Evolutionary conservation across 2,329 filamentous ascomycete species (phyloP).

Genomic region (Botrytis byssoidea): DNA sequence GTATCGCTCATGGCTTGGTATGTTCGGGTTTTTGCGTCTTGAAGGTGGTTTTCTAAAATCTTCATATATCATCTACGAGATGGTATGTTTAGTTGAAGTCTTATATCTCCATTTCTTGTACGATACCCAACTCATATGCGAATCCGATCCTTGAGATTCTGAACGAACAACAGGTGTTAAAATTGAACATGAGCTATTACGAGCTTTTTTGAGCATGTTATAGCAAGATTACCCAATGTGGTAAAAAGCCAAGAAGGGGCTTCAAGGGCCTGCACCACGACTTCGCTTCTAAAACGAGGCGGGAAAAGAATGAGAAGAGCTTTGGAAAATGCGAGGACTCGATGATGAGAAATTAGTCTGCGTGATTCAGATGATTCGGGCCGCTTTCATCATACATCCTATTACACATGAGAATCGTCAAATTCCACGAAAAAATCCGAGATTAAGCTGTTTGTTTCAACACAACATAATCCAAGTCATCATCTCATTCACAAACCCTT

Average conservation of each 20-base stretch:
- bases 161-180: too few relatives aligned
- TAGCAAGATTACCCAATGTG: background rate
- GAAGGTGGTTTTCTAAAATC: too few relatives aligned
- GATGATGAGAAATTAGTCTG: background rate
- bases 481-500: background rate
- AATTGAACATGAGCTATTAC: background rate
- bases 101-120: background rate
- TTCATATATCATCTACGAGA: background rate
- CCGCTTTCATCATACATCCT: background rate
- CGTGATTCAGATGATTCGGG: background rate
- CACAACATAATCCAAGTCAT: background rate
- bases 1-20: constrained; percentile 23
- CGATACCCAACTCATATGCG: too few relatives aligned
- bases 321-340: background rate
- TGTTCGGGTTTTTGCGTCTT: too few relatives aligned
- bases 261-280: background rate
- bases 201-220: background rate
- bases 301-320: background rate
- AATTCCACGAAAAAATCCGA: background rate
- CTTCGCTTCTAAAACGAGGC: background rate
- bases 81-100: too few relatives aligned
- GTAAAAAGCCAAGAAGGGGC: background rate
- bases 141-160: too few relatives aligned
- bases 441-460: background rate
- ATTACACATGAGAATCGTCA: background rate